Evolutionary conservation across 2,329 filamentous ascomycete species (phyloP).

Genomic region (Dactylellina drechsleri): DNA sequence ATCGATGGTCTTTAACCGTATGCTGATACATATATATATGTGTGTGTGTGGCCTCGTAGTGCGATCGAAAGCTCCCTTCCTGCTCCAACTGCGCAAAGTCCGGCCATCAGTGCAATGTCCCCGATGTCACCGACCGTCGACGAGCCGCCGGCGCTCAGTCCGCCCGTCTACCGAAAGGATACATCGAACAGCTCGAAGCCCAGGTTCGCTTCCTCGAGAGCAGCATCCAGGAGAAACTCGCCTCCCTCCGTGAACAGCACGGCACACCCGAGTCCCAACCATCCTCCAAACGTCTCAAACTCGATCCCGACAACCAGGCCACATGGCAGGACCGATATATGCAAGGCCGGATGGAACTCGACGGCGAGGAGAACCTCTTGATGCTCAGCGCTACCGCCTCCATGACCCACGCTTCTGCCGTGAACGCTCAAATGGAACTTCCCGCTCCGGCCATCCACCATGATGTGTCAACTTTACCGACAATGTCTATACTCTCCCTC

Average conservation of each 20-base stretch:
- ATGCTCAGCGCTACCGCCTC: slow-evolving; percentile 52
- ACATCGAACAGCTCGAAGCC: slow-evolving; percentile 54
- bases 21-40: background rate
- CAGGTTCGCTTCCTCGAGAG: slow-evolving; percentile 53
- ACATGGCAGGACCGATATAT: slow-evolving; percentile 54
- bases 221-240: slow-evolving; percentile 53
- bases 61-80: slow-evolving; percentile 50
- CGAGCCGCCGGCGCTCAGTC: slow-evolving; percentile 49
- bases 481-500: slow-evolving; percentile 54
- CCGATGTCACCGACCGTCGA: slow-evolving; percentile 53
- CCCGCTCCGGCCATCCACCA: slow-evolving; percentile 49
- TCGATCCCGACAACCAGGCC: slow-evolving; percentile 34
- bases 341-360: slow-evolving; percentile 51
- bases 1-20: background rate
- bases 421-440: slow-evolving; percentile 51
- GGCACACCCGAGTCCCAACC: slow-evolving; percentile 47
- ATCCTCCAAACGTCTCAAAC: slow-evolving; percentile 42
- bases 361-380: slow-evolving; percentile 50
- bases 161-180: slow-evolving; percentile 51
- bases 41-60: slow-evolving; percentile 16
- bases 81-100: slow-evolving; percentile 55
- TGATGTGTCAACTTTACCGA: slow-evolving; percentile 51
- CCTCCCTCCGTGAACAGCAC: slow-evolving; percentile 47
- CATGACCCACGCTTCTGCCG: slow-evolving; percentile 48
- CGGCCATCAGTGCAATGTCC: slow-evolving; percentile 54